Percentiles rank a stretch among this genome's conserved stretches.
Evolutionary conservation across 2,329 filamentous ascomycete genomes (phyloP).

Genomic region (Trichoderma polysporum): DNA sequence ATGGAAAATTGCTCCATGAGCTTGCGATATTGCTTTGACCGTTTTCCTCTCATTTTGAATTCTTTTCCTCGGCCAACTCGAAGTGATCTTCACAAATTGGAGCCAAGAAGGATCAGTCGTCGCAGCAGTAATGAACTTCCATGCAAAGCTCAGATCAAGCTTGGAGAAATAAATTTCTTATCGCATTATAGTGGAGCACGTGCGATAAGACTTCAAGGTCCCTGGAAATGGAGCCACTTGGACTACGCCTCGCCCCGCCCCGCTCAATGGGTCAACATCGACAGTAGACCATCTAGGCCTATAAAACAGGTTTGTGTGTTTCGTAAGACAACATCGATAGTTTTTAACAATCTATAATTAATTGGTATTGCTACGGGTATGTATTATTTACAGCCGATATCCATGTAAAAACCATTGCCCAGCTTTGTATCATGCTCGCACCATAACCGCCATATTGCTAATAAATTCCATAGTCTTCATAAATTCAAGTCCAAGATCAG

Average conservation of each 20-base stretch:
- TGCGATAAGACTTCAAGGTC: slow-evolving; percentile 34
- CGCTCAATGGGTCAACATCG: not conserved
- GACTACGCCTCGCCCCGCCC: not conserved
- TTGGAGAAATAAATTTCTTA: slow-evolving; percentile 43
- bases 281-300: not conserved
- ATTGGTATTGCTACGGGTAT: not conserved
- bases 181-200: slow-evolving; percentile 33
- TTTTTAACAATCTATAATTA: not conserved
- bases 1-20: slow-evolving; percentile 90
- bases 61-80: not conserved
- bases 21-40: slow-evolving; percentile 65
- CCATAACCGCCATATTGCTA: not conserved
- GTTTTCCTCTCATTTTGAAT: slow-evolving; percentile 49
- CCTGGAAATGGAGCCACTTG: not conserved
- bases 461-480: not conserved
- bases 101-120: not conserved
- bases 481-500: not conserved
- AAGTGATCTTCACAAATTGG: not conserved
- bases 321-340: not conserved
- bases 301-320: too few relatives aligned
- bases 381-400: not conserved
- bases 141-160: not conserved
- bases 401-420: not conserved
- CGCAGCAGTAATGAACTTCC: not conserved
- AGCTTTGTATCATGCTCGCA: not conserved